phyloP scores from a whole-genome alignment of 176 grass and related monocot genomes.

The Oryza officinalis region DNA sequence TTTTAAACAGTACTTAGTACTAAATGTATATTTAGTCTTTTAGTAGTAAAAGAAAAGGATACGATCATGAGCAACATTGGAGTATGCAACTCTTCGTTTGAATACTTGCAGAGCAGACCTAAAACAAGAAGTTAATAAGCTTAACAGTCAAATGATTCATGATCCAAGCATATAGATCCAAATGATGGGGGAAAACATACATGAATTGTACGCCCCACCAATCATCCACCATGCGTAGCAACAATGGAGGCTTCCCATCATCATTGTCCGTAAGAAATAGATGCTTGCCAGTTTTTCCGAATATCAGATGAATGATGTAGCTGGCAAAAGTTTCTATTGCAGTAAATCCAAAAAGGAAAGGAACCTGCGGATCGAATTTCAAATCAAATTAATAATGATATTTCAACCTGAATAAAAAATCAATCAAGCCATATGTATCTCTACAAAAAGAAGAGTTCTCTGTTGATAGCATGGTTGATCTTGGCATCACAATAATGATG shows the following conservation, averaged over 20 bases:
- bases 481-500: background rate
- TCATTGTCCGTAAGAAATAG: constrained; percentile 82
- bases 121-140: constrained; percentile 42
- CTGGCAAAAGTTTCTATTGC: constrained; percentile 81
- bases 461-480: background rate
- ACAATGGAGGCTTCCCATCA: constrained; percentile 80
- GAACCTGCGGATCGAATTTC: constrained; percentile 60
- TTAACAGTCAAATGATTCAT: constrained; percentile 22
- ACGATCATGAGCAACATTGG: constrained; percentile 89
- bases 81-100: constrained; percentile 82
- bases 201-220: constrained; percentile 71
- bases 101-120: constrained; percentile 89
- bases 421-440: background rate
- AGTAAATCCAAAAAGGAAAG: constrained; percentile 92
- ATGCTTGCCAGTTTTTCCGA: constrained; percentile 94
- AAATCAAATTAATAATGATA: background rate
- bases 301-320: constrained; percentile 90
- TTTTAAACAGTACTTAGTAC: background rate
- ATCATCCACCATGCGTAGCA: constrained; percentile 90
- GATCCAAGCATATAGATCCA: constrained; percentile 32
- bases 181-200: constrained; percentile 48
- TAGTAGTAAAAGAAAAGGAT: constrained; percentile 51
- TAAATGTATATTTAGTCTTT: constrained; percentile 17
- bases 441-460: background rate
- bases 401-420: background rate